These are phyloP conservation scores for Podaxis sp. DNA, from an alignment of 768 basidiomycete genomes.

Conservation along the genomic window DNA sequence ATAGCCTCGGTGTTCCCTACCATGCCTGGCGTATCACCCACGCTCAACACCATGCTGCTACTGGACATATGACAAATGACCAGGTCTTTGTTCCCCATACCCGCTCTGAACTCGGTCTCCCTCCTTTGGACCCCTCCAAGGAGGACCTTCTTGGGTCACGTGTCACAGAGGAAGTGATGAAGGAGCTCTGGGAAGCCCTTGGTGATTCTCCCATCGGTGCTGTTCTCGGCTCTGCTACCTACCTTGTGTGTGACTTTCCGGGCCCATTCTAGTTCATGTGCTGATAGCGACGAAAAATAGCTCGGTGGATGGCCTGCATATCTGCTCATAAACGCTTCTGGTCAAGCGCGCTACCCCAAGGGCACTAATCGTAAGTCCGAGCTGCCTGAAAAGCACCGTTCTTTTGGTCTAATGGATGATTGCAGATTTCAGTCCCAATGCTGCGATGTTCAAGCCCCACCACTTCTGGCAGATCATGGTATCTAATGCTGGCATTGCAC, in stretches of 20 bases:
- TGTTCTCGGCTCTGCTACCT: slow-evolving; percentile 48
- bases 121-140: slow-evolving; percentile 62
- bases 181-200: slow-evolving; percentile 80
- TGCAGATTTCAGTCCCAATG: slow-evolving; percentile 71
- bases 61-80: slow-evolving; percentile 90
- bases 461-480: slow-evolving; percentile 75
- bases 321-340: slow-evolving; percentile 78
- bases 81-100: slow-evolving; percentile 95
- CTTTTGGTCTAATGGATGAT: background rate
- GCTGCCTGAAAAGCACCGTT: background rate
- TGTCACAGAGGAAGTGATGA: slow-evolving; percentile 64
- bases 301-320: slow-evolving; percentile 87
- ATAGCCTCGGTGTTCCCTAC: slow-evolving; percentile 90
- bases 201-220: slow-evolving; percentile 89
- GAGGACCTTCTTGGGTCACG: slow-evolving; percentile 67
- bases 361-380: slow-evolving; percentile 70
- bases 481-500: slow-evolving; percentile 79
- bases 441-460: slow-evolving; percentile 82
- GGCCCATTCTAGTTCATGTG: background rate
- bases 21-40: slow-evolving; percentile 96
- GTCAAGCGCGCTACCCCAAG: slow-evolving; percentile 77
- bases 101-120: slow-evolving; percentile 68
- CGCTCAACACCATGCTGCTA: slow-evolving; percentile 93
- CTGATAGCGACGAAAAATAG: slow-evolving; percentile 32
- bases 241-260: slow-evolving; percentile 48